Conservation (phyloP, 768 basidiomycete genomes). For the Boletus reticulatus region DNA sequence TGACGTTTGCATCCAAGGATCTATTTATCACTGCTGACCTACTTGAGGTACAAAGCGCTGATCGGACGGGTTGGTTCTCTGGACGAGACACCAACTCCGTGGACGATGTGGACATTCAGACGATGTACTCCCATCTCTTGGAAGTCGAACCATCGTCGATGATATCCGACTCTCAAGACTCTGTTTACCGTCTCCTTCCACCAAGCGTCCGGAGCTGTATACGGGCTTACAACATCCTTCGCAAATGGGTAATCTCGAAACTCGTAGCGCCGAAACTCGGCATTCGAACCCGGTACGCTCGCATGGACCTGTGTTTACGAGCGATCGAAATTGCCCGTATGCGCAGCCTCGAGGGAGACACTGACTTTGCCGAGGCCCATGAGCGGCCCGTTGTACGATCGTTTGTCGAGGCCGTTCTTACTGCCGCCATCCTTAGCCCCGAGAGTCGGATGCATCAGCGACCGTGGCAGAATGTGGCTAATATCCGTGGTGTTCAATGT, state of each 20-base stretch:
- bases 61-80: slow-evolving; percentile 77
- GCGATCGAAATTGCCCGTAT: slow-evolving; percentile 73
- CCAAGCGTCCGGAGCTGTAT: slow-evolving; percentile 75
- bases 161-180: slow-evolving; percentile 70
- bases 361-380: slow-evolving; percentile 35
- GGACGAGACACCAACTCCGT: slow-evolving; percentile 49
- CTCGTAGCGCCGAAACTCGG: slow-evolving; percentile 65
- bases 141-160: slow-evolving; percentile 71
- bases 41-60: slow-evolving; percentile 76
- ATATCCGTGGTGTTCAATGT: slow-evolving; percentile 54
- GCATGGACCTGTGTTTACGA: slow-evolving; percentile 70
- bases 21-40: slow-evolving; percentile 75
- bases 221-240: slow-evolving; percentile 70
- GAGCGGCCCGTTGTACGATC: slow-evolving; percentile 70
- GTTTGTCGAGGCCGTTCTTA: slow-evolving; percentile 75
- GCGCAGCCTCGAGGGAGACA: slow-evolving; percentile 47
- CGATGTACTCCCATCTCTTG: slow-evolving; percentile 69
- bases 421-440: slow-evolving; percentile 72
- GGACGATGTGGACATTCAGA: slow-evolving; percentile 77
- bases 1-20: slow-evolving; percentile 46
- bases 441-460: slow-evolving; percentile 77
- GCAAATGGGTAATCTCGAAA: slow-evolving; percentile 76
- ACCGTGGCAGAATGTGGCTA: slow-evolving; percentile 76
- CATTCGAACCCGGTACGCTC: slow-evolving; percentile 57
- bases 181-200: slow-evolving; percentile 70